Evolutionary conservation across 306 rosid species (phyloP).

Genomic region (Argentina anserina): DNA sequence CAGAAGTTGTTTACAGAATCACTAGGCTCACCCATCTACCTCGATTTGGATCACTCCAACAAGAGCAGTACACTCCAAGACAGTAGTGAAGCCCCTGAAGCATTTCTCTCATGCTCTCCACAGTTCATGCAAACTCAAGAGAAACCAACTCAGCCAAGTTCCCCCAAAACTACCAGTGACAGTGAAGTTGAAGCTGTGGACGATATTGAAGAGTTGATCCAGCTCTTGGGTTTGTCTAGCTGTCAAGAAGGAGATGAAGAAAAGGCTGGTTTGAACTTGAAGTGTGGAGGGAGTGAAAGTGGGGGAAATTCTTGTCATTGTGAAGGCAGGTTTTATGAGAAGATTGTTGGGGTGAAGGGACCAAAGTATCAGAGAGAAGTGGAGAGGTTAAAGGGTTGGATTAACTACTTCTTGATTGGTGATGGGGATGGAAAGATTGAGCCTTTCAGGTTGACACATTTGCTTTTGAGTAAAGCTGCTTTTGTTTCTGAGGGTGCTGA

Average conservation of each 20-base stretch:
- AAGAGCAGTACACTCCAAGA: conserved; percentile 25
- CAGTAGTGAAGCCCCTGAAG: conserved; percentile 55
- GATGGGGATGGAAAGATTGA: conserved; percentile 52
- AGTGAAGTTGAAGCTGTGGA: conserved; percentile 22
- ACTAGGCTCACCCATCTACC: conserved; percentile 54
- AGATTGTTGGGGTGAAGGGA: conserved; percentile 74
- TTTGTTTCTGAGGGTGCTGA: conserved; percentile 41
- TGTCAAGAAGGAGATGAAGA: conserved; percentile 14
- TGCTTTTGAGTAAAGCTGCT: conserved; percentile 74
- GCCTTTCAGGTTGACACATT: conserved; percentile 72
- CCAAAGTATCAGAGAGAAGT: conserved; percentile 75
- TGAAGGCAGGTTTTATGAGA: conserved; percentile 72
- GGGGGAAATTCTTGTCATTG: conserved; percentile 59
- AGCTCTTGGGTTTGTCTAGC: conserved; percentile 52
- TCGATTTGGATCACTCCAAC: conserved; percentile 37
- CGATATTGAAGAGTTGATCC: conserved; percentile 52
- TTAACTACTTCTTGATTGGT: conserved; percentile 50
- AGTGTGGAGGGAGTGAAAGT: conserved; percentile 12
- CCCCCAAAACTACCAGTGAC: conserved; percentile 13
- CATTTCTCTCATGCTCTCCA: conserved; percentile 58
- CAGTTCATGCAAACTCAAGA: conserved; percentile 36
- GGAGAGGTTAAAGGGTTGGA: conserved; percentile 80
- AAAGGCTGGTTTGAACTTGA: conserved; percentile 14
- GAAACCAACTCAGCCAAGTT: conserved; percentile 22
- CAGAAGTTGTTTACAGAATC: conserved; percentile 24